These are phyloP conservation scores for Termitomyces sp. DNA, from an alignment of 768 basidiomycete species.

Conservation along the genomic window DNA sequence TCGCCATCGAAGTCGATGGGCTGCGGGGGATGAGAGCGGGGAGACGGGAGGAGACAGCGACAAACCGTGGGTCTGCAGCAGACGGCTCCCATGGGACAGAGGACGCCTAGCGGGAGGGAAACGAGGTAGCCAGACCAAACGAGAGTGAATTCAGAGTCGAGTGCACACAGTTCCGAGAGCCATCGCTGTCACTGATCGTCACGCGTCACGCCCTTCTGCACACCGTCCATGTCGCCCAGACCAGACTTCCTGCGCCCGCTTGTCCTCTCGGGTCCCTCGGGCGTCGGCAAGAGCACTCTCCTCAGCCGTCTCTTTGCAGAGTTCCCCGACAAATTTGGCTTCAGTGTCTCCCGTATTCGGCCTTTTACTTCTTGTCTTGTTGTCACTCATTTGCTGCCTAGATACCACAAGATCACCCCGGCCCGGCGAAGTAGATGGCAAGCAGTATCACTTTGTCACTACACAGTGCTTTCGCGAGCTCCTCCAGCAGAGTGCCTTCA, in stretches of 20 bases:
- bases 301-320: conserved; percentile 76
- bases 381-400: conserved; percentile 22
- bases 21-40: conserved; percentile 30
- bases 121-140: conserved; percentile 9
- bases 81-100: conserved; percentile 63
- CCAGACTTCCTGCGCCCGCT: conserved; percentile 63
- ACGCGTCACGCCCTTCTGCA: background rate
- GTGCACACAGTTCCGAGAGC: background rate
- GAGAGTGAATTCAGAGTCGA: background rate
- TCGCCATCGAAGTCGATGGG: conserved; percentile 95
- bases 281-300: conserved; percentile 92
- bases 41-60: background rate
- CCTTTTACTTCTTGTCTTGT: conserved; percentile 3
- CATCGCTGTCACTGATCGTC: conserved; percentile 7
- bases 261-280: conserved; percentile 87
- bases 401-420: conserved; percentile 89
- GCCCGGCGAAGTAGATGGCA: conserved; percentile 75
- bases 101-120: background rate
- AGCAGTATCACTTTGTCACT: conserved; percentile 83
- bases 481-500: conserved; percentile 69
- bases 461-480: conserved; percentile 67
- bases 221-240: conserved; percentile 13
- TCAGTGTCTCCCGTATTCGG: conserved; percentile 81
- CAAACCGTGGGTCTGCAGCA: conserved; percentile 78
- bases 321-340: conserved; percentile 82